These are phyloP conservation scores for Thielaviopsis euricoi DNA, from an alignment of 2,329 filamentous ascomycete species.

Conservation along the genomic window DNA sequence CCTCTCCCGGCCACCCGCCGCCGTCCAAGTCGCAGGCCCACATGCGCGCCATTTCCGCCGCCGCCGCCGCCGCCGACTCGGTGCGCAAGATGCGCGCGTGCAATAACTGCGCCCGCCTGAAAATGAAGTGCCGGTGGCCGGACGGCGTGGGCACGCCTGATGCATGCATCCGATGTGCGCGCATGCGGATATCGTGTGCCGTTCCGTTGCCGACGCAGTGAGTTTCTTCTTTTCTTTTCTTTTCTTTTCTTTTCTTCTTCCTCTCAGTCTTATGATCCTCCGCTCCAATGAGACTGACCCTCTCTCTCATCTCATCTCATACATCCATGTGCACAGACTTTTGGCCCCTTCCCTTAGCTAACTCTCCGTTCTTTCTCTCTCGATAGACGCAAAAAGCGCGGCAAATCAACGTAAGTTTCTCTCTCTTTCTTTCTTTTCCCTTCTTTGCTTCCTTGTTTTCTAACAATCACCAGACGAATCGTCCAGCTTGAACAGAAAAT, in stretches of 20 bases:
- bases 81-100: conserved; percentile 19
- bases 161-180: conserved; percentile 17
- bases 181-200: conserved; percentile 20
- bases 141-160: conserved; percentile 1
- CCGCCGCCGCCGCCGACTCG: not conserved
- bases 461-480: conserved; percentile 19
- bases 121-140: conserved; percentile 23
- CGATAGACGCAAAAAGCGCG: conserved; percentile 18
- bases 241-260: too few relatives aligned
- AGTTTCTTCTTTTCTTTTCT: not conserved
- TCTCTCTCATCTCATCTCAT: too few relatives aligned
- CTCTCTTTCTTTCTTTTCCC: not conserved
- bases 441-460: not conserved
- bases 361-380: not conserved
- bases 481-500: conserved; percentile 24
- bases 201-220: conserved; percentile 19
- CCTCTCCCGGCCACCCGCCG: too few relatives aligned
- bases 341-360: not conserved
- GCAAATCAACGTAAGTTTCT: conserved; percentile 20
- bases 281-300: too few relatives aligned
- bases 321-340: not conserved
- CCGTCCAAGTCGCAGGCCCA: not conserved
- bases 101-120: conserved; percentile 20
- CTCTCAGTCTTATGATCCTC: too few relatives aligned
- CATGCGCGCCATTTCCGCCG: not conserved